Base-by-base conservation (phyloP, 2,329 filamentous ascomycete species). In the Aspergillus sclerotialis region DNA sequence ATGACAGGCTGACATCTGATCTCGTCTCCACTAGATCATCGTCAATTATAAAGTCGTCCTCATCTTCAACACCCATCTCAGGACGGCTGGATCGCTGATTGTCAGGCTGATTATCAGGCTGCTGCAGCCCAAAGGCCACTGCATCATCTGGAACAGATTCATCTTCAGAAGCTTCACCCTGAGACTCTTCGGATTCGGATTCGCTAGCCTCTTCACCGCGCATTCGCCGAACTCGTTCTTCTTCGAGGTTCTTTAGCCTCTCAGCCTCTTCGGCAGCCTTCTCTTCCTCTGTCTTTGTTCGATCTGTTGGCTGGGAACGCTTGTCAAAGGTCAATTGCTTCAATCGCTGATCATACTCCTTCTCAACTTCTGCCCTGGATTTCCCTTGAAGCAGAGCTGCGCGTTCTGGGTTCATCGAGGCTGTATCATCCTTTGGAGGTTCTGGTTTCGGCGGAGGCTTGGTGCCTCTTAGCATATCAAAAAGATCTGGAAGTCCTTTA, bases 11-110 rank as follows among this genome's bases (percentile, higher is more conserved):
- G 19, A 53, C 58, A 30, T 67, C 60, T n/a, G 85, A 90, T 24
- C 80, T 84, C 46, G 81, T 89, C 9, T 88, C 88, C 21, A 95
- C 75, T 11, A 96, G 72, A 52, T 94, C 83, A 42, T 92, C 85
- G 39, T 96, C 90, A 42, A 95, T 80, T 16, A 90, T 58, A 50
- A 96, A 96, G 49, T 95, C 87, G 49, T 96, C 90, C 55, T 96
- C 90, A 48, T 95, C 90, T 45, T 94, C 88, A 21, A 94, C 81
- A 5, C 80, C 84, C 12, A 88, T 50, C 15, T 69, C 63, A 24
- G 56, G 53, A 19, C 56, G 64, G 38, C 46, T 61, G 46, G 35
- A 52, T 40, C 43, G 56, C 46, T 53, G 57, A 25, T 50, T 52
- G 15, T 51, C 49, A 40, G 44, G 56, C 46, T 53, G 56, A 26